Percentiles rank a stretch among this genome's conserved stretches.
phyloP scores from a whole-genome alignment of 768 basidiomycete genomes.

The Strobilomyces echinocephalus region DNA sequence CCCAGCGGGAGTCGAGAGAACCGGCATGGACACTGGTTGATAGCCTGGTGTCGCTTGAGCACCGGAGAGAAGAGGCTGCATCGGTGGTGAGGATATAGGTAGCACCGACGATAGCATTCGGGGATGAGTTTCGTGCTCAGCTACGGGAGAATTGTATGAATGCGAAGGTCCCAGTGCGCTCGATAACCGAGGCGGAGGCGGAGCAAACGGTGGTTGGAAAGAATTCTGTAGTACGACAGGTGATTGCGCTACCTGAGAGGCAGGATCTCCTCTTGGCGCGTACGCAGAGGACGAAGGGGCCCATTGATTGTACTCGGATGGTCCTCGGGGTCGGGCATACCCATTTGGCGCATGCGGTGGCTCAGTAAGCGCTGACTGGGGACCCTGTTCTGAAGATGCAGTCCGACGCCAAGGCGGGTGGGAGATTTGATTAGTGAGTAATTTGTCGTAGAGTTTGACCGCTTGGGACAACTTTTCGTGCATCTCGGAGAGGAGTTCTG shows the following conservation, averaged over 20 bases:
- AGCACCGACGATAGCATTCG: conserved; percentile 9
- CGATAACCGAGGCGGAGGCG: conserved; percentile 17
- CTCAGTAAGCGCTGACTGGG: conserved; percentile 23
- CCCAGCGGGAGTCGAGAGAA: conserved; percentile 2
- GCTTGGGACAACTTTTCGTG: conserved; percentile 90
- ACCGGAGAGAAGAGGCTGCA: conserved; percentile 12
- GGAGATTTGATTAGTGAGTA: conserved; percentile 78
- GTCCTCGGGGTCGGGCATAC: conserved; percentile 30
- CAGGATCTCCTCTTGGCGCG: conserved; percentile 14
- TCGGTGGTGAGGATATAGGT: conserved; percentile 3
- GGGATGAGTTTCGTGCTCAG: conserved; percentile 13
- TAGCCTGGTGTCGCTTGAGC: conserved; percentile 13
- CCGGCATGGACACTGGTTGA: conserved; percentile 19
- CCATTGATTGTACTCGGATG: conserved; percentile 32
- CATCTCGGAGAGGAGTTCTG: conserved; percentile 90
- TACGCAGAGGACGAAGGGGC: conserved; percentile 19
- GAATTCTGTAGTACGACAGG: conserved; percentile 27
- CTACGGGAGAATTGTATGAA: conserved; percentile 5
- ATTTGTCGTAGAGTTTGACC: conserved; percentile 84
- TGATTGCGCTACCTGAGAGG: conserved; percentile 25
- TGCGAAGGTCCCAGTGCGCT: conserved; percentile 12
- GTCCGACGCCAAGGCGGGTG: conserved; percentile 58
- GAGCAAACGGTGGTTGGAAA: conserved; percentile 28
- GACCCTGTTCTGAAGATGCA: conserved; percentile 14
- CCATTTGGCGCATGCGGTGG: conserved; percentile 16